Conservation (phyloP, 1,284 basidiomycete species). For the Pyrrhoderma lamaoense region DNA sequence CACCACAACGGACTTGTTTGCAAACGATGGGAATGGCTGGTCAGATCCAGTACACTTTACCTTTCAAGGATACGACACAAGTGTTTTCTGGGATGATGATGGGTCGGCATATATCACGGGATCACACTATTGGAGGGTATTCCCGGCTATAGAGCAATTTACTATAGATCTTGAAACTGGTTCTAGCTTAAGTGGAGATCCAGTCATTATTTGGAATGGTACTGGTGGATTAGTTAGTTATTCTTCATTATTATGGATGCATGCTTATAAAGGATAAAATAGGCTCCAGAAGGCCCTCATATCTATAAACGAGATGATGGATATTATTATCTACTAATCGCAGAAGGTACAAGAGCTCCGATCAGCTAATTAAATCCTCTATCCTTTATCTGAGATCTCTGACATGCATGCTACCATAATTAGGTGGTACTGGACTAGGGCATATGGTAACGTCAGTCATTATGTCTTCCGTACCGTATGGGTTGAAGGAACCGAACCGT, state of each 20-base stretch:
- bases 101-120: slow-evolving; percentile 36
- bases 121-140: slow-evolving; percentile 28
- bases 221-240: slow-evolving; percentile 27
- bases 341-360: too few species aligned
- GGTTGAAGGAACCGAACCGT: background rate
- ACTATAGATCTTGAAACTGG: slow-evolving; percentile 36
- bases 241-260: background rate
- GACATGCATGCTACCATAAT: too few species aligned
- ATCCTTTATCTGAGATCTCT: too few species aligned
- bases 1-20: slow-evolving; percentile 35
- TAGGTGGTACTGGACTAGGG: slow-evolving; percentile 27
- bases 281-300: slow-evolving; percentile 38
- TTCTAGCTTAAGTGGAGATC: slow-evolving; percentile 29
- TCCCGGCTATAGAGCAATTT: slow-evolving; percentile 34
- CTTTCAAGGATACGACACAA: slow-evolving; percentile 35
- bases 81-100: slow-evolving; percentile 35
- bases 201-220: slow-evolving; percentile 33
- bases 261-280: slow-evolving; percentile 18
- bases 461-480: background rate
- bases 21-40: slow-evolving; percentile 28
- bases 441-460: slow-evolving; percentile 27
- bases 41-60: slow-evolving; percentile 39
- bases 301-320: slow-evolving; percentile 33
- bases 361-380: too few species aligned
- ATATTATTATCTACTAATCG: slow-evolving; percentile 38